phyloP scores from a whole-genome alignment of 169 alveolate species.

The Eimeria maxima region DNA sequence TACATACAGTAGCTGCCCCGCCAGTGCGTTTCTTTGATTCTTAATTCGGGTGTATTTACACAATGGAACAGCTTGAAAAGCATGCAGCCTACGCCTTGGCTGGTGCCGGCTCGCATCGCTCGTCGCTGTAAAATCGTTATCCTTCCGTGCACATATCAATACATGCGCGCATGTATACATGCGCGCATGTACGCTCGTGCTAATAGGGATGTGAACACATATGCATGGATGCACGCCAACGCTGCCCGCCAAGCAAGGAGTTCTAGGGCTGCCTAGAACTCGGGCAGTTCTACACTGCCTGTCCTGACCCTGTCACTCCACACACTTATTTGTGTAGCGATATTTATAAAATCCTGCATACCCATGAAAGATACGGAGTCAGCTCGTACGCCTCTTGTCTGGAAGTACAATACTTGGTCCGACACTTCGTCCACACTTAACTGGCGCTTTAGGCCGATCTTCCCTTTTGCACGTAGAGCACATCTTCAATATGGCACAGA shows the following conservation, averaged over 20 bases:
- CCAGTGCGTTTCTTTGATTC: too few relatives aligned
- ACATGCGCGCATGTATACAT: neutral
- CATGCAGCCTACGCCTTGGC: neutral
- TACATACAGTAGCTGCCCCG: too few relatives aligned
- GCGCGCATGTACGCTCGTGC: neutral
- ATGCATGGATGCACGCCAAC: neutral
- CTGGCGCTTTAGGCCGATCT: slow-evolving; percentile 92
- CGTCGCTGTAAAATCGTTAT: neutral
- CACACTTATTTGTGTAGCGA: neutral
- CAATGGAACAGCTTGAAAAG: neutral
- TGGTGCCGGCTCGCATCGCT: neutral
- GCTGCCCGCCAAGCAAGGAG: neutral
- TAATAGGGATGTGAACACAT: neutral
- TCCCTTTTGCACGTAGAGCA: slow-evolving; percentile 83
- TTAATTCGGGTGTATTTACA: neutral
- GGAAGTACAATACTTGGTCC: slow-evolving; percentile 91
- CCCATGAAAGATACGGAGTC: slow-evolving; percentile 94
- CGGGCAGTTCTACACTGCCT: neutral
- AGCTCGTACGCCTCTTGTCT: slow-evolving; percentile 87
- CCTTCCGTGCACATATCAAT: neutral
- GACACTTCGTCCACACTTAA: slow-evolving; percentile 92
- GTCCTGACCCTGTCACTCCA: neutral
- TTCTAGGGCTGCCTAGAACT: neutral
- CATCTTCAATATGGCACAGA: neutral
- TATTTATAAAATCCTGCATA: neutral